These are phyloP conservation scores for Fraxinus floribunda DNA, from an alignment of 305 asterid species.

Conservation along the genomic window DNA sequence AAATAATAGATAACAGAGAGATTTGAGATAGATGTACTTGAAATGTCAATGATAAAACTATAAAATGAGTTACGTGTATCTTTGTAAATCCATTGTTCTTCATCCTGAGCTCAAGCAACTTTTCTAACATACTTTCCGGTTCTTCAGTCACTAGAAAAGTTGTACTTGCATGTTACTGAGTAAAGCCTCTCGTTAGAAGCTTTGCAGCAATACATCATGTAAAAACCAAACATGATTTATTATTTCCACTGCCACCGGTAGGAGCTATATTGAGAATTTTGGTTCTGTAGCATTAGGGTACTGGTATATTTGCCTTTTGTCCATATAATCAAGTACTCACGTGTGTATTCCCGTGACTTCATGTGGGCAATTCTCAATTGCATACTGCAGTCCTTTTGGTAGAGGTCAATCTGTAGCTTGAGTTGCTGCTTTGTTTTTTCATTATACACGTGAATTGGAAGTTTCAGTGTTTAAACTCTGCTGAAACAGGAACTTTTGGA, in stretches of 20 bases:
- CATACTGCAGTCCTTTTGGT: background rate
- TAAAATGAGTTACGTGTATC: background rate
- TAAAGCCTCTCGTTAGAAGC: background rate
- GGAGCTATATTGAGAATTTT: background rate
- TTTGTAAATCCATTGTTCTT: background rate
- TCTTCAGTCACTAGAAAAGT: background rate
- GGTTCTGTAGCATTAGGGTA: background rate
- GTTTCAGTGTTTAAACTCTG: background rate
- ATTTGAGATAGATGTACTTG: background rate
- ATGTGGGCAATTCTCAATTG: background rate
- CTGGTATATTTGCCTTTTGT: background rate
- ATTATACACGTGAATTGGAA: no score
- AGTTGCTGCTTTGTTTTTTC: background rate
- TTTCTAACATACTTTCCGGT: background rate
- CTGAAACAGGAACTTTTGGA: slow-evolving; percentile 78
- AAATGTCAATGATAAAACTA: background rate
- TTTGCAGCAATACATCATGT: background rate
- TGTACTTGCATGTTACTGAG: background rate
- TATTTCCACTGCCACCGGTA: background rate
- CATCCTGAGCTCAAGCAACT: background rate
- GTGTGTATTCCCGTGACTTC: background rate
- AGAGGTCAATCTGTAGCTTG: background rate
- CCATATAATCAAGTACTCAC: background rate
- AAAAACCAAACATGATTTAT: background rate
- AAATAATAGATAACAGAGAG: background rate